phyloP scores from a whole-genome alignment of 2,329 filamentous ascomycete genomes.

The Cordyceps javanica region DNA sequence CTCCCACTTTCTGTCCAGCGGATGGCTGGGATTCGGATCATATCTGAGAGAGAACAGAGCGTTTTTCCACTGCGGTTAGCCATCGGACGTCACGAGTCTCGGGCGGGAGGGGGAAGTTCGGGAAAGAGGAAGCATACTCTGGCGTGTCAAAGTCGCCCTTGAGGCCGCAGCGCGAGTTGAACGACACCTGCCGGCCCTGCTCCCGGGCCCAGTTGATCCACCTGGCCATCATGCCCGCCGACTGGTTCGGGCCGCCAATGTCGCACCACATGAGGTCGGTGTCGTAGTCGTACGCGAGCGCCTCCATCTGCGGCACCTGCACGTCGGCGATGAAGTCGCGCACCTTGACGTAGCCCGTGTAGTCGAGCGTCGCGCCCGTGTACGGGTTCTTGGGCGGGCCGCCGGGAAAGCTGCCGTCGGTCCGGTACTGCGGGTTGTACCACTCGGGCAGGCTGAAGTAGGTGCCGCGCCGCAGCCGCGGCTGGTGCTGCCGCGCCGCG shows the following conservation, averaged over 20 bases:
- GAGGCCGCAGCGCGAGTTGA: conserved; percentile 52
- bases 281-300: conserved; percentile 35
- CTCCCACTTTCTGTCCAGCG: conserved; percentile 47
- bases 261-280: conserved; percentile 48
- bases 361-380: conserved; percentile 33
- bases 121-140: conserved; percentile 36
- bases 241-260: conserved; percentile 36
- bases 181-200: conserved; percentile 41
- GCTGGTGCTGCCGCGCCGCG: conserved; percentile 34
- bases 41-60: neutral
- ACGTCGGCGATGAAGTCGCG: conserved; percentile 37
- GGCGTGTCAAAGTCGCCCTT: conserved; percentile 53
- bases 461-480: conserved; percentile 35
- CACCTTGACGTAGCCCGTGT: conserved; percentile 34
- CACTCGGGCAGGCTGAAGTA: conserved; percentile 46
- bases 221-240: conserved; percentile 31
- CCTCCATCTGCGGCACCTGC: conserved; percentile 41
- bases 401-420: conserved; percentile 36
- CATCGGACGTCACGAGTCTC: too few species aligned
- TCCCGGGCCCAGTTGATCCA: conserved; percentile 36
- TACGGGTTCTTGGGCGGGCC: conserved; percentile 37
- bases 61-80: too few species aligned
- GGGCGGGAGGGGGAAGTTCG: too few species aligned
- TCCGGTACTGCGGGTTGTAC: conserved; percentile 40
- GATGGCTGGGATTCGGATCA: conserved; percentile 7